Evolutionary conservation across 2,329 filamentous ascomycete species (phyloP).

Genomic region (Ophiostoma piceae): DNA sequence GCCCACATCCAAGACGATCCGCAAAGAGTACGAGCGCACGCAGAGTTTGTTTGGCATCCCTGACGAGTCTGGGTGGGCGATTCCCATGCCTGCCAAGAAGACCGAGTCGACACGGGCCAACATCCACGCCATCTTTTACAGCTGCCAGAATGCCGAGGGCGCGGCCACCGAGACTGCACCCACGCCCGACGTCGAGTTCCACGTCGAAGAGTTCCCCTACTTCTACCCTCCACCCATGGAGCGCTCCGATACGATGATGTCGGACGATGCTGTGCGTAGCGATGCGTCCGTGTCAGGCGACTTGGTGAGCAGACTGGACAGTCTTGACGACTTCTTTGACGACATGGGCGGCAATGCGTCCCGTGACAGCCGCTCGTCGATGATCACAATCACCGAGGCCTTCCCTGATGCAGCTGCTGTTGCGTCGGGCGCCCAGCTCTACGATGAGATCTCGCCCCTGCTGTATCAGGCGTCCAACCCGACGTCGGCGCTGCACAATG

Average conservation of each 20-base stretch:
- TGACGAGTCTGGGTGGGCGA: constrained; percentile 91
- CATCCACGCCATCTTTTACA: constrained; percentile 94
- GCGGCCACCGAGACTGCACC: constrained; percentile 47
- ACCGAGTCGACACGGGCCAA: constrained; percentile 82
- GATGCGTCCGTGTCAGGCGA: constrained; percentile 64
- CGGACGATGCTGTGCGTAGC: constrained; percentile 63
- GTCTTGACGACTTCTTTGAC: constrained; percentile 76
- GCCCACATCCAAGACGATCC: constrained; percentile 74
- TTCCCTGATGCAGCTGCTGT: constrained; percentile 52
- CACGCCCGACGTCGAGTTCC: constrained; percentile 87
- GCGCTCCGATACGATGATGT: constrained; percentile 86
- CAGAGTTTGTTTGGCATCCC: constrained; percentile 96
- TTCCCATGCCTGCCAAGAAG: constrained; percentile 86
- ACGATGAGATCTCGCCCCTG: constrained; percentile 89
- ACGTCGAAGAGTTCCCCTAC: constrained; percentile 79
- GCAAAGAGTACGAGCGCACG: constrained; percentile 91
- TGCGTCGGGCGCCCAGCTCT: constrained; percentile 73
- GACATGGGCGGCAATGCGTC: constrained; percentile 57
- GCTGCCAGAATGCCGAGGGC: constrained; percentile 60
- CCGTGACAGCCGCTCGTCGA: constrained; percentile 56
- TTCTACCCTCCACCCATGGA: constrained; percentile 62
- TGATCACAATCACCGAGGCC: constrained; percentile 57
- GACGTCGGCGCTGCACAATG: constrained; percentile 77
- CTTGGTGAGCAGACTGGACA: constrained; percentile 72
- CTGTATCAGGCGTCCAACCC: constrained; percentile 78